A percentile compares a stretch with the other conserved stretches of the same genome.
phyloP scores from a whole-genome alignment of 495 filamentous ascomycete species.

The Penicillium goetzii region DNA sequence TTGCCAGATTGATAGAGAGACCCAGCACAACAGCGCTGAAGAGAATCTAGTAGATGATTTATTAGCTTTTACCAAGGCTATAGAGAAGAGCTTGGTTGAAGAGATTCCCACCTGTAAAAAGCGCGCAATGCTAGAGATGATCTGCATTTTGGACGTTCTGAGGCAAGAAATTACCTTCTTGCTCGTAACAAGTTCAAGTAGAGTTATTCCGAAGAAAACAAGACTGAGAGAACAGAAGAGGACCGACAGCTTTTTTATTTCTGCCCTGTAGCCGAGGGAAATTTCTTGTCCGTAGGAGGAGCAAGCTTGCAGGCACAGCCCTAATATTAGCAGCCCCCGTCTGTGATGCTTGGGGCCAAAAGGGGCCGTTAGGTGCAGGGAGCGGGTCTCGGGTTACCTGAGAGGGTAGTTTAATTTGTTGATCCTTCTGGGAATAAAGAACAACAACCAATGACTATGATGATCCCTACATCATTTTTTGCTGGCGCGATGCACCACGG shows the following conservation, averaged over 20 bases:
- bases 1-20: constrained; percentile 50
- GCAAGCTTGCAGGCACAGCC: constrained; percentile 3
- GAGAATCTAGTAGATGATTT: constrained; percentile 36
- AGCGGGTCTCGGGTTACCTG: background rate
- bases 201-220: background rate
- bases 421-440: background rate
- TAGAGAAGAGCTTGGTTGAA: background rate
- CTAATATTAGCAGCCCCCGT: constrained; percentile 3
- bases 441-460: background rate
- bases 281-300: background rate
- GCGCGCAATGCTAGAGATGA: constrained; percentile 6
- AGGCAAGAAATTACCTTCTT: background rate
- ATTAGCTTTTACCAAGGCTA: background rate
- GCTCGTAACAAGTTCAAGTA: background rate
- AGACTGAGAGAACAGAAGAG: background rate
- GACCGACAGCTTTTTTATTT: background rate
- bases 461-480: background rate
- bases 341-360: background rate
- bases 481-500: background rate
- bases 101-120: constrained; percentile 7
- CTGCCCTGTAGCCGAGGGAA: background rate
- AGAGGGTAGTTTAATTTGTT: background rate
- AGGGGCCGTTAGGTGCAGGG: background rate
- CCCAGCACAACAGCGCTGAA: constrained; percentile 51
- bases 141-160: constrained; percentile 12